phyloP scores from a whole-genome alignment of 805 yeast genomes.

The Tetrapisispora taiwanensis region DNA sequence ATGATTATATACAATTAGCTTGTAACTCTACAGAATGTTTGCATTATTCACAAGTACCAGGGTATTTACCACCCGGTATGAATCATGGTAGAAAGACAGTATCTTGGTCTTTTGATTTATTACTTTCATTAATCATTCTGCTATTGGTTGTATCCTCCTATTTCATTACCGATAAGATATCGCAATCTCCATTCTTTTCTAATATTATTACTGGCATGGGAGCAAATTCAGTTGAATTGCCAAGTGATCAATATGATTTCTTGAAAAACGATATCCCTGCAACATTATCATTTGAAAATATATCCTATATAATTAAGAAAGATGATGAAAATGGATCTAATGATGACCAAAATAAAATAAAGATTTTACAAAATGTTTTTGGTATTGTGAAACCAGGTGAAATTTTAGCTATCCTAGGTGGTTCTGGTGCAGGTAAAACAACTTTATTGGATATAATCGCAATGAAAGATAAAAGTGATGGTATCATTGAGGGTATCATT shows the following conservation, averaged over 20 bases:
- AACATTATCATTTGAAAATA: constrained; percentile 62
- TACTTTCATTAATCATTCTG: constrained; percentile 32
- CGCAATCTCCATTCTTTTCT: constrained; percentile 53
- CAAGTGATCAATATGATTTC: constrained; percentile 27
- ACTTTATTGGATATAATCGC: constrained; percentile 88
- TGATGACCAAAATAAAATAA: constrained; percentile 10
- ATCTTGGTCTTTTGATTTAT: constrained; percentile 34
- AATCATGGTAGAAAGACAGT: constrained; percentile 21
- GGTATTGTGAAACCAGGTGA: constrained; percentile 83
- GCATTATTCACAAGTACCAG: constrained; percentile 88
- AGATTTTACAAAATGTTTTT: constrained; percentile 51
- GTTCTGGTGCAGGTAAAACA: constrained; percentile 97
- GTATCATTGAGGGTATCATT: constrained; percentile 55
- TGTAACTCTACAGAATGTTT: constrained; percentile 88
- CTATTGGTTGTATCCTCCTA: constrained; percentile 28
- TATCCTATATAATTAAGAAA: constrained; percentile 38
- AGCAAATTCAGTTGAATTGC: constrained; percentile 9
- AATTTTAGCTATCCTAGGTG: constrained; percentile 94
- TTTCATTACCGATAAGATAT: constrained; percentile 35
- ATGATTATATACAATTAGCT: constrained; percentile 68
- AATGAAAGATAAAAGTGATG: constrained; percentile 65
- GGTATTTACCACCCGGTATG: constrained; percentile 54
- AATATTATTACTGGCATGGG: constrained; percentile 12
- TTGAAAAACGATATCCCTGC: constrained; percentile 52
- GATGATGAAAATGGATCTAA: constrained; percentile 1